Base-by-base conservation (phyloP, 2,329 filamentous ascomycete species). In the Fragosphaeria purpurea region DNA sequence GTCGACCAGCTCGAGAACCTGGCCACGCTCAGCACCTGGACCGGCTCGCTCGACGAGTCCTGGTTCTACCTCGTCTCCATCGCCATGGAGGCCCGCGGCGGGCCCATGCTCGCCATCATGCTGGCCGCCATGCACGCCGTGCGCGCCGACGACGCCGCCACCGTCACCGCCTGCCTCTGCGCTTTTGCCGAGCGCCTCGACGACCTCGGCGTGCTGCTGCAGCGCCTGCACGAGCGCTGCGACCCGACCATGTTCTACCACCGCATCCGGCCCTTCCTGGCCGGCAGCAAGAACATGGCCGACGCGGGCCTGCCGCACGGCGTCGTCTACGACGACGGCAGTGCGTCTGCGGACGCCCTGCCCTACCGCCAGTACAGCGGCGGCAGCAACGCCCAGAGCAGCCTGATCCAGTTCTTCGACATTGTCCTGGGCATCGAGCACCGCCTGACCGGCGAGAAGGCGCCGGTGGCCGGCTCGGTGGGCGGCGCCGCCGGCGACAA, bases 61-160 rank as follows among this genome's bases (percentile, higher is more conserved):
- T 98, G 93, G 93, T 98, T 98, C 65, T 98, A 97, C 65, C 76
- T 98, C 10, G 82, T 97, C 48, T 96, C 89, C 0, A 87, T 96
- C 4, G 93, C 91, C 55, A 96, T 98, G 56, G 93, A 98, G 69
- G 89, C 90, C 50, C 84, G 88, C 50, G 91, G 88, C 32, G 93
- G 84, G 0, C 86, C 89, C 4, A 86, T 90, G 52, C 83, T 98
- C 48, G 83, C 89, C 0, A 71, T 95, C 52, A 95, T 96, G 88
- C 74, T 98, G 41, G 77, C 82, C 41, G 93, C 93, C 44, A 90
- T 98, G 51, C 74, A 79, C 48, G 90, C 90, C 38, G 90, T 84
- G 30, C 80, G 88, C 46, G 70, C 76, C 22, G 76, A 79, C 52
- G 85, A 97, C 60, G 77, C 73, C 39, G 67, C 69, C n/a, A 79